These are phyloP conservation scores for Tetrahymena thermophila DNA, from an alignment of 73 alveolate species.

Conservation along the genomic window DNA sequence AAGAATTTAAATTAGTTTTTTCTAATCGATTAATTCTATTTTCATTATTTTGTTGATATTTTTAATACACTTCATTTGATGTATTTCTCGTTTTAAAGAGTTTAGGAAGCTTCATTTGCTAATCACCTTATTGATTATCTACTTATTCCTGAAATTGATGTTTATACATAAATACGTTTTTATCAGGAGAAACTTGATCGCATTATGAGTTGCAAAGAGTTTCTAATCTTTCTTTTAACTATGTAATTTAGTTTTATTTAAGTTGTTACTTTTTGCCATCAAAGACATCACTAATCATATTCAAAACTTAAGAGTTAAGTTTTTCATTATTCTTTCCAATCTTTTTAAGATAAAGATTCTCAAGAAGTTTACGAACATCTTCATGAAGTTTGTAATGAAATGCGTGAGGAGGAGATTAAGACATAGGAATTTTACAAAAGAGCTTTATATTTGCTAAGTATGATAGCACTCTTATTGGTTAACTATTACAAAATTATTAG, in stretches of 20 bases:
- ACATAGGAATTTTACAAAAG: not conserved
- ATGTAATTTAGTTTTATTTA: not conserved
- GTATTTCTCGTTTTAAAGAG: not conserved
- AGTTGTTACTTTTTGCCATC: not conserved
- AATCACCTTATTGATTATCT: not conserved
- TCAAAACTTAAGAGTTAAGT: not conserved
- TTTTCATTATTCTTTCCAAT: not conserved
- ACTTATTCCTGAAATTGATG: not conserved
- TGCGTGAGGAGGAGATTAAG: not conserved
- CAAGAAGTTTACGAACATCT: not conserved
- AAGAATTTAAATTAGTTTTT: not conserved
- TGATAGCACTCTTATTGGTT: not conserved
- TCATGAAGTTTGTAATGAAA: not conserved
- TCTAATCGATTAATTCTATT: not conserved
- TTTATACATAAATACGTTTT: no score
- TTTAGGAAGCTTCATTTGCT: not conserved
- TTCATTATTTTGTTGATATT: not conserved
- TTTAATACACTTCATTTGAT: not conserved
- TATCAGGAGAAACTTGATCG: not conserved
- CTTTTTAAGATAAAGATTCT: not conserved
- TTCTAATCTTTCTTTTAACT: not conserved
- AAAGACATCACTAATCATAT: not conserved
- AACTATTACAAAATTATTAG: not conserved
- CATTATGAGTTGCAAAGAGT: not conserved
- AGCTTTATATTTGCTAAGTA: not conserved